These are phyloP conservation scores for Coniella lustricola DNA, from an alignment of 2,329 filamentous ascomycete species.

Conservation along the genomic window DNA sequence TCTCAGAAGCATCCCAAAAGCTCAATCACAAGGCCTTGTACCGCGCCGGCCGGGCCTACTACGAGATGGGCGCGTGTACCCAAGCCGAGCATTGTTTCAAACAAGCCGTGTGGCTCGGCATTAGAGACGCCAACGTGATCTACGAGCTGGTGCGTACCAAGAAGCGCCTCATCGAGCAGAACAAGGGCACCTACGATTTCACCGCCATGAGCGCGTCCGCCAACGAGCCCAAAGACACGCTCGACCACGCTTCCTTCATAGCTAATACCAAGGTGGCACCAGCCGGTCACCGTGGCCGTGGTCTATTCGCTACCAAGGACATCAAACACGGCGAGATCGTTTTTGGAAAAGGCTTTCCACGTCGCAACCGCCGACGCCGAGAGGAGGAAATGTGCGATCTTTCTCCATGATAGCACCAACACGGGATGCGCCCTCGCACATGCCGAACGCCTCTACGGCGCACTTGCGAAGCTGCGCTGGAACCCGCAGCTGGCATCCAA, in stretches of 20 bases:
- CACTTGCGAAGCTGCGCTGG: slow-evolving; percentile 16
- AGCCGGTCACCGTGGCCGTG: slow-evolving; percentile 30
- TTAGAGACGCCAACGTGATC: not conserved
- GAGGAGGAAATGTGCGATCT: not conserved
- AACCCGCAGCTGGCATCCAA: slow-evolving; percentile 14
- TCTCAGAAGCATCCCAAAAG: not conserved
- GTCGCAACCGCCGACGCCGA: not conserved
- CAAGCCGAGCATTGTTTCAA: not conserved
- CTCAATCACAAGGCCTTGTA: not conserved
- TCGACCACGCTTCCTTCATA: slow-evolving; percentile 30
- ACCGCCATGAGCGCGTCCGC: slow-evolving; percentile 19
- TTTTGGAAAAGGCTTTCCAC: slow-evolving; percentile 32
- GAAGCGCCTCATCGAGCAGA: slow-evolving; percentile 20
- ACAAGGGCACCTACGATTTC: slow-evolving; percentile 25
- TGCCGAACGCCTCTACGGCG: not conserved
- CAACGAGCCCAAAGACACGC: slow-evolving; percentile 17
- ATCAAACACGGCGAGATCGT: slow-evolving; percentile 34
- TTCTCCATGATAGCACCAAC: not conserved
- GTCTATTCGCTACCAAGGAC: slow-evolving; percentile 33
- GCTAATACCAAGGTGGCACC: slow-evolving; percentile 25
- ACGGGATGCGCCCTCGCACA: not conserved
- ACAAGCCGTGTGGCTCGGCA: not conserved
- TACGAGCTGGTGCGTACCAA: not conserved
- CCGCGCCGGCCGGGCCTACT: not conserved
- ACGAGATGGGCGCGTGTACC: not conserved